Percentiles rank a stretch among this genome's conserved stretches.
phyloP scores from a whole-genome alignment of 805 yeast genomes.

The Sugiyamaella marilandica region DNA sequence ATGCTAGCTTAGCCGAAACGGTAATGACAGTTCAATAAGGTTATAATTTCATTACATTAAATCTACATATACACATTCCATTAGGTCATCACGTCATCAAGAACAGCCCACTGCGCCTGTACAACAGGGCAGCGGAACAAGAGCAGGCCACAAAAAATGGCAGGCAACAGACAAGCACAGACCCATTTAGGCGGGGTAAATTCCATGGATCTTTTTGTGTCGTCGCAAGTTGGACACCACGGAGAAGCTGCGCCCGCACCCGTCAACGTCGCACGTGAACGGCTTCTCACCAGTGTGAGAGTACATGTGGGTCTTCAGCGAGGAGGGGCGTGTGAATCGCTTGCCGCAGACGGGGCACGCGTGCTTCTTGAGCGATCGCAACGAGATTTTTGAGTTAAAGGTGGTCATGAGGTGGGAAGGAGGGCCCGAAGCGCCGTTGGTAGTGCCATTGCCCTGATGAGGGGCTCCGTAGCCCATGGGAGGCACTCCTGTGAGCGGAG shows the following conservation, averaged over 20 bases:
- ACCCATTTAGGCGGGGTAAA: conserved; percentile 7
- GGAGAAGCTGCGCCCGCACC: conserved; percentile 66
- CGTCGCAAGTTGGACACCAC: conserved; percentile 85
- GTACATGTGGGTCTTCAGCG: conserved; percentile 73
- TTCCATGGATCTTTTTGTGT: conserved; percentile 61
- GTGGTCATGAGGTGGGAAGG: conserved; percentile 25
- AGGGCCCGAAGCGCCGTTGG: conserved; percentile 15
- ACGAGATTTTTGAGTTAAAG: conserved; percentile 21
- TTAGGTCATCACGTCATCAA: conserved; percentile 4
- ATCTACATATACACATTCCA: conserved; percentile 1
- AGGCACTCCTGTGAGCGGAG: background rate
- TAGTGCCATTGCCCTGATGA: background rate
- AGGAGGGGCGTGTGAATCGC: conserved; percentile 78
- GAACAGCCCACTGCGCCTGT: background rate
- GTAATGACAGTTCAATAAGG: background rate
- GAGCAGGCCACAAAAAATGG: too few species aligned
- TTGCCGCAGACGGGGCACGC: conserved; percentile 55
- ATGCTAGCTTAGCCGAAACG: too few species aligned
- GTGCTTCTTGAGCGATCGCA: conserved; percentile 28
- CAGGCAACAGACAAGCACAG: too few species aligned
- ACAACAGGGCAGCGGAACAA: too few species aligned
- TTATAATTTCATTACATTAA: background rate
- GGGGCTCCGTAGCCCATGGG: conserved; percentile 1
- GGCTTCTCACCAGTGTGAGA: conserved; percentile 83
- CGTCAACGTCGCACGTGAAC: conserved; percentile 57